phyloP scores from a whole-genome alignment of 2,329 filamentous ascomycete species.

The Venturia nashicola region DNA sequence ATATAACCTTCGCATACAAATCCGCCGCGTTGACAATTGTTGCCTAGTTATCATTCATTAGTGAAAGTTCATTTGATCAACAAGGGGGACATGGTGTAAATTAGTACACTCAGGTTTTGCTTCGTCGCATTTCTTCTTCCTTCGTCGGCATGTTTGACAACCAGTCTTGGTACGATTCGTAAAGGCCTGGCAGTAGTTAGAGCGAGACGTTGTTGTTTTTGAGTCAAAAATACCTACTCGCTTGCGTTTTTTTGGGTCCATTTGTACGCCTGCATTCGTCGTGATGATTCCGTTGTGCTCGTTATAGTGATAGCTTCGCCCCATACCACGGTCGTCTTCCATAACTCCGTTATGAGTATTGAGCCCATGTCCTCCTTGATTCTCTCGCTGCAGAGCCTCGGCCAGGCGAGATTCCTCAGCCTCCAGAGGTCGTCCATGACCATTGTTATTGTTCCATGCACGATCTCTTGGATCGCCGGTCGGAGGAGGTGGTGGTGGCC shows the following conservation, averaged over 20 bases:
- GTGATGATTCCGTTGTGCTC: slow-evolving; percentile 10
- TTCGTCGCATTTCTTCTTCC: slow-evolving; percentile 98
- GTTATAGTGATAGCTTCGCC: slow-evolving; percentile 6
- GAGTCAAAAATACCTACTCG: slow-evolving; percentile 29
- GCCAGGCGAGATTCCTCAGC: not conserved
- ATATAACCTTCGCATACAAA: slow-evolving; percentile 90
- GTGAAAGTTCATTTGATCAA: not conserved
- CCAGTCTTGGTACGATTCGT: slow-evolving; percentile 94
- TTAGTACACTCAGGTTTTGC: slow-evolving; percentile 78
- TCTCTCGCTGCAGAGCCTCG: slow-evolving; percentile 2
- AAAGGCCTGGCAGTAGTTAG: slow-evolving; percentile 45
- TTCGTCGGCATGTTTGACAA: slow-evolving; percentile 78
- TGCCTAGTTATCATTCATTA: slow-evolving; percentile 39
- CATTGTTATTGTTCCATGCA: not conserved
- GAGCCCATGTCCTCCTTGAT: not conserved
- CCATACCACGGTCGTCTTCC: not conserved
- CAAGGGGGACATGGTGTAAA: not conserved
- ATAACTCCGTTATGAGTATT: not conserved
- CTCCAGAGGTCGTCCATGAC: not conserved
- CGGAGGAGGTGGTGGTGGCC: not conserved
- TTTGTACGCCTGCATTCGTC: slow-evolving; percentile 34
- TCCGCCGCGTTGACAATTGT: slow-evolving; percentile 80
- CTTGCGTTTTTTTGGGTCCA: slow-evolving; percentile 31
- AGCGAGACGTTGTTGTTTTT: slow-evolving; percentile 12
- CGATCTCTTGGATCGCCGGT: not conserved